These are phyloP conservation scores for Sporothrix humicola DNA, from an alignment of 2,329 filamentous ascomycete species.

Conservation along the genomic window DNA sequence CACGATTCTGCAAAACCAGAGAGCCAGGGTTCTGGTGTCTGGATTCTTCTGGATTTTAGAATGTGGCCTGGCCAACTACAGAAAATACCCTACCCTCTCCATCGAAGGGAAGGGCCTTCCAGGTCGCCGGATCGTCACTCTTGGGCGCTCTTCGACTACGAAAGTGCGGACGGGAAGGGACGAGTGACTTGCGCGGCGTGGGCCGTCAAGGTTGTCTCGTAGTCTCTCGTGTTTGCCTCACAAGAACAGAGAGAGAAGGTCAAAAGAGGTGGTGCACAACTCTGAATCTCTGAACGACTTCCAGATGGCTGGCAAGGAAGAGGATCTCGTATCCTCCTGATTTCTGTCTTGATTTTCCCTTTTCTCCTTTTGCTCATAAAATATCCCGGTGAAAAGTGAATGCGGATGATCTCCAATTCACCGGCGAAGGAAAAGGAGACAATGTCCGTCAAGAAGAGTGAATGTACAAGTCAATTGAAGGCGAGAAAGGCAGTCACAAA, in stretches of 20 bases:
- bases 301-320: not conserved
- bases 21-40: not conserved
- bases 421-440: not conserved
- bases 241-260: not conserved
- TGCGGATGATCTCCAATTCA: conserved; percentile 12
- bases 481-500: not conserved
- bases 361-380: not conserved
- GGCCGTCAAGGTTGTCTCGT: not conserved
- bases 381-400: not conserved
- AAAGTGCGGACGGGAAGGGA: not conserved
- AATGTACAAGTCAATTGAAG: no score
- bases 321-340: conserved; percentile 5
- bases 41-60: not conserved
- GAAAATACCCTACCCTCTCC: not conserved
- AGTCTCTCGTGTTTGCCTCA: not conserved
- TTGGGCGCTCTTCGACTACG: not conserved
- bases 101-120: no score
- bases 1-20: not conserved
- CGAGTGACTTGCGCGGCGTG: not conserved
- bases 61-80: not conserved
- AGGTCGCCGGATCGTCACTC: conserved; percentile 1
- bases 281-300: not conserved
- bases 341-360: not conserved
- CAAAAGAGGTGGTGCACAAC: not conserved
- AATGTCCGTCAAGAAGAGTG: not conserved